Base-by-base conservation (phyloP, 2,329 filamentous ascomycete genomes). In the Exophiala calicioides region DNA sequence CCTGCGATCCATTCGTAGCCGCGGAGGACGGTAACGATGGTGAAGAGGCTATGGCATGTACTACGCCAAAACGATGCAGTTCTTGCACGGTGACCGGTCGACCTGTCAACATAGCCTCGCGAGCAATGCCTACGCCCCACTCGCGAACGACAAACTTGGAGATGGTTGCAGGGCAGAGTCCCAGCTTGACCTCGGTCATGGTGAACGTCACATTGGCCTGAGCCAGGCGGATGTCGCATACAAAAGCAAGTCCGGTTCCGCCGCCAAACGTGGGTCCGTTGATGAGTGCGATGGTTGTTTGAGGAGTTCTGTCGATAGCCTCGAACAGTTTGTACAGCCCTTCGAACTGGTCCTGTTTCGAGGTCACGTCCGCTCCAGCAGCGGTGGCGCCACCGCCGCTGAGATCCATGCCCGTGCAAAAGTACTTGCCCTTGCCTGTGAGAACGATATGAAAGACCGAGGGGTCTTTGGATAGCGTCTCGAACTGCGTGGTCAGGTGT, bases 191-290 rank as follows among this genome's bases (percentile, higher is more conserved):
- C 35, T 73, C 70, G 47, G 61, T 69, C 2, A 73, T 54, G 1
- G 61, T 68, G 12, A 59, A 37, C 0, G 35, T 46, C 1, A 60
- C 58, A 33, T 73, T 6, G 8, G 24, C 15, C 3, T 16, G 20
- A 7, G 33, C 43, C 3, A 51, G 21, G 2, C 69, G 60, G 3
- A 73, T 52, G 43, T 73, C 69, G 50, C 69, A 73, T 3, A 61
- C 60, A 51, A 71, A 70, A 1, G 65, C 68, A 1, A 74, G 56
- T 0, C 70, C 70, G 2, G 71, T 67, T 0, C 71, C 71, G 2
- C 68, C 70, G 1, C 69, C 70, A 44, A 68, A 71, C 3, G 64
- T 63, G 3, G 70, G 68, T 0, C 71, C 70, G 24, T 73, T 68
- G 15, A 73, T 44, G 2, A 52, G 58, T 1, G 69, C 68, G 29